Base-by-base conservation (phyloP, 2,329 filamentous ascomycete species). In the Exophiala viscosa region DNA sequence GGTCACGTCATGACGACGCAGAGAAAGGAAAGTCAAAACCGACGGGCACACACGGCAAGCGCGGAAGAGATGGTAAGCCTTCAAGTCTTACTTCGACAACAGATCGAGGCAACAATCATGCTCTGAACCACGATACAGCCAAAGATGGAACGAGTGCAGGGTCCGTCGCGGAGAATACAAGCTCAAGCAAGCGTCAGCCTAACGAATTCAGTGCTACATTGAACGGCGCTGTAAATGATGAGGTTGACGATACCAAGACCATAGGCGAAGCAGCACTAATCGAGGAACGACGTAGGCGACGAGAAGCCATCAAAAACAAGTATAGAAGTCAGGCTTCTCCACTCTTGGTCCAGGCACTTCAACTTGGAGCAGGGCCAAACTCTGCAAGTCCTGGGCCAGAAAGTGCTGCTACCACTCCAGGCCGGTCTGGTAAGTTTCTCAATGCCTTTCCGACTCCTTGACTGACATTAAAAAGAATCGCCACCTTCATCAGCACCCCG, bases 251-350 rank as follows among this genome's bases (percentile, higher is more conserved):
- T 59, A 73, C 79, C 50, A 76, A 83, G 62, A 77, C 80, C n/a
- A 67, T 90, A 61, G 87, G 95, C 68, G 88, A 95, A 73, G 87
- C 87, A 57, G 85, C 87, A 61, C 79, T 92, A 65, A 87, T 96
- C 64, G 88, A 95, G 69, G 85, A 90, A 64, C 87, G 91, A 50
- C 86, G 90, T 23, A 90, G 87, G 66, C 83, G 87, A 53, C 85
- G 91, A 60, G 88, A 93, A 72, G 88, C 89, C 59, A 87, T 95
- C 59, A 82, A 90, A 66, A 87, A 88, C 67, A 95, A 90, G 74
- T 87, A 90, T 64, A 84, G 83, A 69, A 75, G 70, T 60, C 84
- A 86, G 64, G 81, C 84, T 46, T 85, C 85, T 45, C 86, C 88
- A 46, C 77, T 92, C 64, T 80, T 88, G 55, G 82, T 92, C 58